Evolutionary conservation across 306 rosid genomes (phyloP), one percentile per base, ranked within the genome.

Genomic region (Cucurbita argyrosperma): DNA sequence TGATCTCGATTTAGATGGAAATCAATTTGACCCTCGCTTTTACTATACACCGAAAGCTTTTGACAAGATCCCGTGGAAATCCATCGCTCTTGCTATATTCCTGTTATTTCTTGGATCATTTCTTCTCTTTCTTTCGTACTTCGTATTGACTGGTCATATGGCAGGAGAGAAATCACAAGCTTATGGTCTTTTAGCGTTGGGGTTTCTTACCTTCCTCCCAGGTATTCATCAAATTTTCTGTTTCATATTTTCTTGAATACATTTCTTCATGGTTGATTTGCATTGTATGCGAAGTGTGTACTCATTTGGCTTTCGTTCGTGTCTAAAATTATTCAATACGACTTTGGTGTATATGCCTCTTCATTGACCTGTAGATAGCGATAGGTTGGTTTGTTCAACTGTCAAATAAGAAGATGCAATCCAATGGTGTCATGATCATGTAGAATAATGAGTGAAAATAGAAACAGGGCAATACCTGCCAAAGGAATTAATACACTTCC

Each of bases 1-100:
- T 72, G 75, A 75, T 70, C 37, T 51, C 67, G 83, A 81, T 82
- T 76, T 62, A 65, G 79, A 71, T 53, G 61, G 39, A 71, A 83
- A 81, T 57, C 85, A 78, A 30, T 68, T 52, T 79, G 99, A 95
- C 68, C 92, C 89, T 82, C 91, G 99, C 76, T 95, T 95, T 85
- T 94, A 88, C 84, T 91, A 89, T 82, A 78, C 82, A 5, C 97
- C 99, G 0, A 91, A 78, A 81, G 60, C 91, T 8, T 81, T 91
- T 53, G 96, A 95, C 49, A 95, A 59, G 82, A 82, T 95, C 80
- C 99, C 99, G 10, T 91, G 97, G 97, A 95, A 91, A 80, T 95
- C 97, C 84, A 88, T 95, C 65, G 84, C 67, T 55, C 96, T 91
- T 70, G 99, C 99, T 52, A 82, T 91, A 54, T 89, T 94, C 84